phyloP scores from a whole-genome alignment of 352 stramenopile species.

The Pythium grandisporangium region DNA sequence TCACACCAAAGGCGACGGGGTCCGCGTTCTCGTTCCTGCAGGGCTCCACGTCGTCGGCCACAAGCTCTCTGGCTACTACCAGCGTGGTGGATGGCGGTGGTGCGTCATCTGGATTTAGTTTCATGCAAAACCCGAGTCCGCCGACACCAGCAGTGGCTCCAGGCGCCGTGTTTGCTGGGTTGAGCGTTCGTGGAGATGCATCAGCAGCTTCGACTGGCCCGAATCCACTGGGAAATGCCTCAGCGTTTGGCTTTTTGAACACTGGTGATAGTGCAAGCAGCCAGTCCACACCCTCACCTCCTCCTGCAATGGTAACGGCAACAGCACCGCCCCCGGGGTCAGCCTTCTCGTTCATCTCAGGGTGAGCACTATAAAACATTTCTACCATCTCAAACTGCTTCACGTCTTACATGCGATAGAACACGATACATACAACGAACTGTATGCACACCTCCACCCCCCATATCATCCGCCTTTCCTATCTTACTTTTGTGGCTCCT shows the following conservation, averaged over 20 bases:
- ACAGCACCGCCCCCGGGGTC: conserved; percentile 4
- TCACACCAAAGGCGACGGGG: neutral
- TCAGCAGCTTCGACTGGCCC: no score
- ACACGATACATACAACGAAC: no score
- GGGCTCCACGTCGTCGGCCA: conserved; percentile 1
- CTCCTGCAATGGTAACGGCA: conserved; percentile 7
- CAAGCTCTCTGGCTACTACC: conserved; percentile 5
- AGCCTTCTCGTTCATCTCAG: conserved; percentile 16
- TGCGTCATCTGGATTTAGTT: conserved; percentile 11
- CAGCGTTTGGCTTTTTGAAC: conserved; percentile 46
- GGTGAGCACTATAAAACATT: no score
- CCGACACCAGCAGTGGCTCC: conserved; percentile 6
- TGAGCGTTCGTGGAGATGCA: conserved; percentile 32
- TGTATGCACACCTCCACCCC: no score
- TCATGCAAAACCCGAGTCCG: conserved; percentile 3
- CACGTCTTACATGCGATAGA: no score
- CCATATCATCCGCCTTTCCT: no score
- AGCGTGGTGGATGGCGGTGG: no score
- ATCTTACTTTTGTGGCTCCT: no score
- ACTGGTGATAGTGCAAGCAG: no score
- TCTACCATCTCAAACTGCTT: no score
- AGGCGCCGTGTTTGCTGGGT: conserved; percentile 43
- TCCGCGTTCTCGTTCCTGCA: conserved; percentile 19
- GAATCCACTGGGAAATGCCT: no score
- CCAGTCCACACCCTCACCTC: conserved; percentile 18